Evolutionary conservation across 495 filamentous ascomycete genomes (phyloP), one percentile per base, ranked within the genome.

Genomic region (Aspergillus asperescens): DNA sequence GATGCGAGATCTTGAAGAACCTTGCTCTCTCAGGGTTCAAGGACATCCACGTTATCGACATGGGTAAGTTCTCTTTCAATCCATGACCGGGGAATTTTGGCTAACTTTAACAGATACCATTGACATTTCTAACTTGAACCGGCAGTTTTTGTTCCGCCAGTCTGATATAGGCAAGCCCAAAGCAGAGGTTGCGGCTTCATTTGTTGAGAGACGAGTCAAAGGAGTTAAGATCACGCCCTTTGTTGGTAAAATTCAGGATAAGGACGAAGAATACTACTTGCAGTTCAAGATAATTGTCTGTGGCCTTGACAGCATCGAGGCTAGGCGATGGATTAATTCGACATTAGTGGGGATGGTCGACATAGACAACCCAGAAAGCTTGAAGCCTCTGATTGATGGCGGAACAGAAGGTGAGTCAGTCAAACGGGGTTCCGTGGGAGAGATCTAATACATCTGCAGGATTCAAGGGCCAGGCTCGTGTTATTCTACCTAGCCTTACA

Each of bases 1-100:
- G 94, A 53, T 99, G 94, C 60, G 94, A 99, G 67, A 91, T 99
- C 43, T 69, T 99, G 32, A 99, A 99, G 75, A 90, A 97, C 60
- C 81, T 99, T 8, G 93, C 94, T 24, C 77, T 96, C 3, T 96
- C 91, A 3, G 90, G 94, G 9, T 97, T 97, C 74, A 94, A 87
- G 67, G 79, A 96, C 64, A 96, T 99, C 53, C 90, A 97, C 74
- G 92, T 99, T 32, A 97, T 99, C 59, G 94, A 99, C 74, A 99
- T 99, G 94, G 91, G 88, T 81, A 69, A 50, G 63, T 62, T 8
- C 18, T 7, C 37, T 35, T 52, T 20, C 4, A 18, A 15, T 2
- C 0, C 3, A 5, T 39, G 12, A 24, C 19, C 12, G 1, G 15
- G 5, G 18, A 44, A 8, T 20, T 37, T 46, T 12, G 52, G 60